Evolutionary conservation across 495 filamentous ascomycete genomes (phyloP), one percentile per base, ranked within the genome.

Genomic region (Aspergillus bridgeri): DNA sequence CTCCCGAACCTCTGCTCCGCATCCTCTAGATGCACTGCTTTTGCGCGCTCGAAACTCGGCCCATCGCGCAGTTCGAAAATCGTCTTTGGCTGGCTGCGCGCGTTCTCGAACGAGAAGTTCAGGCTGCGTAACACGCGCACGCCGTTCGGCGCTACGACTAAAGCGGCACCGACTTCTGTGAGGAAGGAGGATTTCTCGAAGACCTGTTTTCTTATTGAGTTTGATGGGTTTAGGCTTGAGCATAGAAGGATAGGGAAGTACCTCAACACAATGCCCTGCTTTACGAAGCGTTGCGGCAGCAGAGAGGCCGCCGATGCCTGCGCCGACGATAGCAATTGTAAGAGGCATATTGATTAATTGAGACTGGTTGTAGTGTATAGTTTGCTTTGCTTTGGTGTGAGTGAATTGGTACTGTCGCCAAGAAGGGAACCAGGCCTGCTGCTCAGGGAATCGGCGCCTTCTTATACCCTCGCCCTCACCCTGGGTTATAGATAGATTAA

Each of bases 81-180:
- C 51, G 33, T 11, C 18, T 54, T 8, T 53, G 60, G 6, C 60
- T 62, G 3, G 61, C 65, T 27, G 70, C 70, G 59, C 75, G 73
- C 4, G 64, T 70, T 74, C 64, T 59, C 53, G 19, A 64, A 58
- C 7, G 58, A 50, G 42, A 73, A 69, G 15, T 66, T 63, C 5
- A 81, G n/a, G 49, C 61, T 17, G 55, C 48, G 49, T 0, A 85
- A 67, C 6, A 79, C 70, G 5, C 53, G 54, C 0, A 69, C 61
- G 3, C 74, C 79, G 51, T 82, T 81, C 2, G 79, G 77, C 2
- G 71, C 66, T 2, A 78, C 43, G 6, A 63, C 62, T 51, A 82
- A 70, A 15, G 79, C 79, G 0, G 80, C 81, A 3, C 81, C 81
- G 29, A 79, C 69, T 54, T 82, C 79, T 43, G 63, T 59, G 21